Evolutionary conservation across 495 filamentous ascomycete genomes (phyloP), one percentile per base, ranked within the genome.

Genomic region (Aspergillus coremiiformis): DNA sequence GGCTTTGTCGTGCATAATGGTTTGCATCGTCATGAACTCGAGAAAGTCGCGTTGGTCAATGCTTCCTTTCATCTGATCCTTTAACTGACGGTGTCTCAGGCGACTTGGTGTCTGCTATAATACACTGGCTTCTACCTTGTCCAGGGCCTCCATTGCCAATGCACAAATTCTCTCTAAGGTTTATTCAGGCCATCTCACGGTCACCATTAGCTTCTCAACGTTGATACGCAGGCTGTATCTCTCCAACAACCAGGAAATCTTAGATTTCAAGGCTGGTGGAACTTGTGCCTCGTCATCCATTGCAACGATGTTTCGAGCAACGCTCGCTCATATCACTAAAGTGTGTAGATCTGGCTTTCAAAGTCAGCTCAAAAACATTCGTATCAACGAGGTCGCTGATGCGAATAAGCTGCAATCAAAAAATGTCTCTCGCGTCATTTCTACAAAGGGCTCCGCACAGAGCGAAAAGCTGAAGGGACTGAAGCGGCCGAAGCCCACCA

Each of bases 1-100:
- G 17, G 60, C 9, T 65, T 55, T 29, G 17, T 41, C 21, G 15
- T 21, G 17, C 6, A 11, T 17, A 17, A 17, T 39, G 29, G 11
- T 10, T 12, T 9, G 29, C 32, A 4, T 30, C 2, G 8, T 1
- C 12, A 35, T 35, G n/a, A 12, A 10, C n/a, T 41, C 1, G 37
- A 7, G 19, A 41, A 17, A 21, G 19, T 17, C 37, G n/a, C 14
- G 37, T 41, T 41, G 15, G 37, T 41, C 8, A 4, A 41, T 41
- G n/a, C 9, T 35, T 41, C 37, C 37, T 41, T 41, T 41, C 37
- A 41, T 41, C 17, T 17, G 6, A 41, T 41, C 19, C 9, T 14
- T 21, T 41, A 21, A 17, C 37, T 41, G 37, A 41, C 37, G 1
- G 37, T 19, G 20, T 41, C 12, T 19, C 37, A 41, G 37, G 20